Evolutionary conservation across 805 yeast species (phyloP), one percentile per base, ranked within the genome.

Genomic region (Candida parachauliodes): DNA sequence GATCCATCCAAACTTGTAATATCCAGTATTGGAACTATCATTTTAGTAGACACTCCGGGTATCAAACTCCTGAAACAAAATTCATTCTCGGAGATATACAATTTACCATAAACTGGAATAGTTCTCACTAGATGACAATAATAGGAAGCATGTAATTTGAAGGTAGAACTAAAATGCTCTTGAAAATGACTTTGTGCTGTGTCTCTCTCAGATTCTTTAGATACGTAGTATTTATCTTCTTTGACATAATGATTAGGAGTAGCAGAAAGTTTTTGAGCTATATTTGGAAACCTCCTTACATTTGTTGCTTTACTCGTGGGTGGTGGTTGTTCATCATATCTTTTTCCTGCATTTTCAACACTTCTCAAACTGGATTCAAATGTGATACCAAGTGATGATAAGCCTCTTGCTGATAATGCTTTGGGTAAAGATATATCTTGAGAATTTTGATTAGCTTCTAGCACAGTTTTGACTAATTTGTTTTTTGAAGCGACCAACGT

Each of bases 51-150:
- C 0, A 83, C 70, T 0, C 94, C 93, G 0, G 94, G 94, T 3
- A 87, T 51, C 25, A 87, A 64, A 25, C 95, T 81, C 43, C 93
- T 68, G 60, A 84, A 91, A 45, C 95, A 89, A n/a, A 91, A 54
- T 39, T 74, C 76, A 21, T 69, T 70, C 14, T 72, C 65, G 0
- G 95, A 86, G 9, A 91, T 49, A 55, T 88, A 88, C 2, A 89
- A 51, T 49, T 86, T 85, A 1, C 98, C 98, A 59, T 86, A 88
- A 1, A 80, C 65, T 1, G 96, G 96, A 14, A 87, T 62, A 9
- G 83, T 75, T 46, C 84, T 74, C 45, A 77, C 81, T 12, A 88
- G 52, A 58, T 85, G 80, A 1, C 82, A 70, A 50, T 76, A 81
- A 51, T 87, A 91, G 1, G 87, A 71, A 0, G 95, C 79, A 0